Evolutionary conservation across 306 rosid species (phyloP).

Genomic region (Vigna angularis): DNA sequence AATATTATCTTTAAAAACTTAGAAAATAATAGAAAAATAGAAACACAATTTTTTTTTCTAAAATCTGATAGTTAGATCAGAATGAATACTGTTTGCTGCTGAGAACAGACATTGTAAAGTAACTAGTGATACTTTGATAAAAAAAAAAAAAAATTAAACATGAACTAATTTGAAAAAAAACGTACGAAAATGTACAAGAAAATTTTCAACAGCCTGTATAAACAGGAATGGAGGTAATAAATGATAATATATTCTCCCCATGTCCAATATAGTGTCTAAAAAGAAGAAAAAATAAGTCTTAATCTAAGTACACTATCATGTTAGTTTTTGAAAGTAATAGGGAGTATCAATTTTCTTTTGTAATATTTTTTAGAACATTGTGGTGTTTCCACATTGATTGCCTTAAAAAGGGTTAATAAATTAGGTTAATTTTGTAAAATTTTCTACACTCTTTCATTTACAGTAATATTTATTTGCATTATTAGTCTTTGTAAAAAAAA

Average conservation of each 20-base stretch:
- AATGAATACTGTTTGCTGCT: neutral
- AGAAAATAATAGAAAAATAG: no score
- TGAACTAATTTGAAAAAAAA: neutral
- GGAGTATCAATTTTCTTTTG: no score
- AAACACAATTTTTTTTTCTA: no score
- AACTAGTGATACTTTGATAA: neutral
- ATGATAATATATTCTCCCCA: neutral
- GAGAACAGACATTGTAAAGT: neutral
- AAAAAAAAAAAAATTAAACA: neutral
- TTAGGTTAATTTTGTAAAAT: no score
- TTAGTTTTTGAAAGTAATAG: neutral
- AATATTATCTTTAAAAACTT: no score
- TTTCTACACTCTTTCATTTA: neutral
- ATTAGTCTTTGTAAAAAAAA: no score
- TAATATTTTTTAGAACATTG: neutral
- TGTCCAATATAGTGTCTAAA: no score
- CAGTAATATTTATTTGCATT: no score
- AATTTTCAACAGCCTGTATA: neutral
- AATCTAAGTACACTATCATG: no score
- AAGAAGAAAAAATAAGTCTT: no score
- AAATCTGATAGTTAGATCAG: no score
- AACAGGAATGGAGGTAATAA: neutral
- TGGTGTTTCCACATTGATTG: neutral
- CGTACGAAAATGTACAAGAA: neutral
- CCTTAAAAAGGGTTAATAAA: no score